phyloP scores from a whole-genome alignment of 495 filamentous ascomycete genomes.

The Lasiosphaeria hispida region DNA sequence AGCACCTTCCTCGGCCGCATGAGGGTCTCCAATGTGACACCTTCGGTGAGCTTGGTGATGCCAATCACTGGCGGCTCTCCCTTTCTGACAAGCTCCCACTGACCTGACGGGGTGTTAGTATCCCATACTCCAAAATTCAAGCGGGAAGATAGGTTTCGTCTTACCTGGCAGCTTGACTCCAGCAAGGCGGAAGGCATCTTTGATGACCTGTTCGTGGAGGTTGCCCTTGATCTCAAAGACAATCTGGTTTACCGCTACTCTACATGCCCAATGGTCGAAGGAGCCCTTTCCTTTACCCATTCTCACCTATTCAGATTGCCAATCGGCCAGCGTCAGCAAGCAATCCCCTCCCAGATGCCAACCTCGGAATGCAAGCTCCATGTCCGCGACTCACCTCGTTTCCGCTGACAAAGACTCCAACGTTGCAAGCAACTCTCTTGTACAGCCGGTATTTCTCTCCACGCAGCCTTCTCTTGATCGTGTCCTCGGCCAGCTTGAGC shows the following conservation, averaged over 20 bases:
- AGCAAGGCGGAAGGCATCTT: constrained; percentile 91
- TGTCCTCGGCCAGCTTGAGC: constrained; percentile 85
- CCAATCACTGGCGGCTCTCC: constrained; percentile 90
- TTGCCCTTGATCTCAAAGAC: constrained; percentile 90
- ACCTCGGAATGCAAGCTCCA: background rate
- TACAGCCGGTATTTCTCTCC: constrained; percentile 92
- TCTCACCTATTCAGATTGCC: constrained; percentile 51
- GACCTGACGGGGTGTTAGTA: constrained; percentile 53
- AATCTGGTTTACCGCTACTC: constrained; percentile 82
- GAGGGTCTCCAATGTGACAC: constrained; percentile 76
- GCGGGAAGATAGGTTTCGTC: constrained; percentile 7
- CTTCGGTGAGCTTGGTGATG: constrained; percentile 81
- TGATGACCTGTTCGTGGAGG: constrained; percentile 88
- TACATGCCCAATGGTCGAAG: constrained; percentile 93
- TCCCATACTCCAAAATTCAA: background rate
- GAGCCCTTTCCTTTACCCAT: constrained; percentile 99
- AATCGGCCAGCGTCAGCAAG: constrained; percentile 21
- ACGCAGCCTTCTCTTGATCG: constrained; percentile 81
- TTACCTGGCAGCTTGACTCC: constrained; percentile 93
- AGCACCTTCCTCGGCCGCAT: constrained; percentile 71
- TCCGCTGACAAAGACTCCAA: constrained; percentile 91
- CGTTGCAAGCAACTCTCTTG: constrained; percentile 83
- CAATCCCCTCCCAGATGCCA: background rate
- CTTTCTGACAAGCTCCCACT: constrained; percentile 91
- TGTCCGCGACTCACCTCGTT: constrained; percentile 64